phyloP scores from a whole-genome alignment of 2,329 filamentous ascomycete genomes.

The Xylariaceae sp. region DNA sequence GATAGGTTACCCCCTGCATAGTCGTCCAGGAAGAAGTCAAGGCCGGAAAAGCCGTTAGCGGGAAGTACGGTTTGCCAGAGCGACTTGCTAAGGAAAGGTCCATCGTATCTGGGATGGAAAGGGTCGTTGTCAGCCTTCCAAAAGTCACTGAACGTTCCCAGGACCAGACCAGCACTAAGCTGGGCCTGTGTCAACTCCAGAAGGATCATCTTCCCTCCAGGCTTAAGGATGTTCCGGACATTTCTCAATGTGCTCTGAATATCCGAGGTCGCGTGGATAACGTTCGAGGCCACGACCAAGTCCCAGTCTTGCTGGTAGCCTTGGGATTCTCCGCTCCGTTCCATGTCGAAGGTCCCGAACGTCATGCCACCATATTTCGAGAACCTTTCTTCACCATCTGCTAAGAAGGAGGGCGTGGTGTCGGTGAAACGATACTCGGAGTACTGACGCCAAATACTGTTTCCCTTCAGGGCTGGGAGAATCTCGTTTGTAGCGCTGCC shows the following conservation, averaged over 20 bases:
- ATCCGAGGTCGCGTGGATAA: constrained; percentile 10
- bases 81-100: no score
- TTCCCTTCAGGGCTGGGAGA: neutral
- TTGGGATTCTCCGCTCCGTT: constrained; percentile 4
- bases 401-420: constrained; percentile 1
- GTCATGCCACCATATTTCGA: constrained; percentile 1
- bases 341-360: constrained; percentile 13
- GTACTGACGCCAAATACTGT: neutral
- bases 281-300: constrained; percentile 9
- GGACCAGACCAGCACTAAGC: no score
- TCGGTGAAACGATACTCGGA: constrained; percentile 5
- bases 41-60: no score
- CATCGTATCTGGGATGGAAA: no score
- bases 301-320: constrained; percentile 9
- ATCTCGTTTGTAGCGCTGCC: constrained; percentile 4
- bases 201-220: constrained; percentile 14
- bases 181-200: no score
- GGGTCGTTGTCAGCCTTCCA: no score
- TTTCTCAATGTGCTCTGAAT: constrained; percentile 10
- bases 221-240: constrained; percentile 11
- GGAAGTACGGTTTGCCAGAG: no score
- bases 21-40: no score
- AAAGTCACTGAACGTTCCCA: no score
- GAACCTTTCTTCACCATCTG: constrained; percentile 1
- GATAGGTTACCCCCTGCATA: no score